Base-by-base conservation (phyloP, 2,329 filamentous ascomycete species). In the Xenoacremonium recifei region DNA sequence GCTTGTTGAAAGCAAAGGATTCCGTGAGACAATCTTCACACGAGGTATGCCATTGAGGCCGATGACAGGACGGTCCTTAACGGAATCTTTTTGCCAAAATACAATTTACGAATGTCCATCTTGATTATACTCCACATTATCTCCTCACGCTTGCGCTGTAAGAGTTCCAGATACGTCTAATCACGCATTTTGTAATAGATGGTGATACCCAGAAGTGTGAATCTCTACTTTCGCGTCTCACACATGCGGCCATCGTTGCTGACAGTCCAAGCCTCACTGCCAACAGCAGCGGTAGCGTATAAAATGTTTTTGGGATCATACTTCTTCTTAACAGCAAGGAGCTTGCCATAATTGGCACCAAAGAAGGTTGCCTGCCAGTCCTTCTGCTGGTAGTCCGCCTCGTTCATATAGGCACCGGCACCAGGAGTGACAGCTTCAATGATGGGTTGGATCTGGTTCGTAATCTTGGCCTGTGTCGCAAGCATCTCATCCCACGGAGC, bases 351-450 rank as follows among this genome's bases (percentile, higher is more conserved):
- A 44, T 75, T 75, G 2, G 15, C 40, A 1, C 74, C 75, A 47
- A 68, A 78, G 53, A 76, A 77, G 3, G 51, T 57, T 10, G 64
- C 21, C 54, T 75, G 62, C 55, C 64, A 77, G 29, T 69, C 48
- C 1, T 61, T 61, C 52, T 75, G 63, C 23, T 59, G 58, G 36
- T 72, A 71, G 53, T 76, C 67, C 3, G 69, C 74, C 59, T 80
- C 76, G 50, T 76, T 78, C 64, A 74, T 63, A 55, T 77, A 76
- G 2, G 67, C 59, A 3, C 69, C 72, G 7, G 64, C 61, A 1
- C 63, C 65, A 1, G 71, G 69, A 1, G 71, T 70, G 5, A 68
- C 59, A 3, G 49, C 53, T 18, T 54, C 52, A 5, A 63, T 47
- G 13, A 55, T 35, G 2, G 58, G 57, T 44, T 49, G 49, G 7